Conservation (phyloP, 768 basidiomycete genomes). For the Thelephora ganbajun region DNA sequence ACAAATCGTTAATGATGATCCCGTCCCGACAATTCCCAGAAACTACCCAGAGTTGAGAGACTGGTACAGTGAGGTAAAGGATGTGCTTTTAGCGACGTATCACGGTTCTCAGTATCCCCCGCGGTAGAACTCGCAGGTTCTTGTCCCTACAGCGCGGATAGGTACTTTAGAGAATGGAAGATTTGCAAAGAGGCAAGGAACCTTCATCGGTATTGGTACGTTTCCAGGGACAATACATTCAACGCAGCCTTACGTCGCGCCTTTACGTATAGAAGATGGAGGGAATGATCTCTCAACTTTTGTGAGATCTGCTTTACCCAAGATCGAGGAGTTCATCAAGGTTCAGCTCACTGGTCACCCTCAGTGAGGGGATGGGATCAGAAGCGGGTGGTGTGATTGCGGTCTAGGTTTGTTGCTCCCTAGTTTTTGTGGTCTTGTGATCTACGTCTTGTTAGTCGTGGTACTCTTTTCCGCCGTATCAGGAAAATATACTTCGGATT, state of each 20-base stretch:
- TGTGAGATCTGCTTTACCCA: not conserved
- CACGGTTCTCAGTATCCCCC: not conserved
- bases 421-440: too few species aligned
- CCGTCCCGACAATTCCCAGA: not conserved
- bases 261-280: not conserved
- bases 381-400: too few species aligned
- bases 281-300: not conserved
- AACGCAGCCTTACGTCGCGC: not conserved
- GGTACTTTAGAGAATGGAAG: not conserved
- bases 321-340: not conserved
- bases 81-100: not conserved
- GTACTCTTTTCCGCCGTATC: too few species aligned
- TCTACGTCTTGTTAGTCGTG: too few species aligned
- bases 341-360: not conserved
- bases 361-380: too few species aligned
- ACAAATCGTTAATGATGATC: not conserved
- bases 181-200: not conserved
- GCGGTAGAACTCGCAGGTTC: not conserved
- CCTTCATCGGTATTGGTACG: not conserved
- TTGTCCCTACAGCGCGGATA: not conserved
- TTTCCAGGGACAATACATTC: not conserved
- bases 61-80: conserved; percentile 57
- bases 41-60: not conserved
- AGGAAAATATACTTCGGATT: too few species aligned
- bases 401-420: too few species aligned